These are phyloP conservation scores for Groenewaldozyma sp. DNA, from an alignment of 1,139 yeast species.

Conservation along the genomic window DNA sequence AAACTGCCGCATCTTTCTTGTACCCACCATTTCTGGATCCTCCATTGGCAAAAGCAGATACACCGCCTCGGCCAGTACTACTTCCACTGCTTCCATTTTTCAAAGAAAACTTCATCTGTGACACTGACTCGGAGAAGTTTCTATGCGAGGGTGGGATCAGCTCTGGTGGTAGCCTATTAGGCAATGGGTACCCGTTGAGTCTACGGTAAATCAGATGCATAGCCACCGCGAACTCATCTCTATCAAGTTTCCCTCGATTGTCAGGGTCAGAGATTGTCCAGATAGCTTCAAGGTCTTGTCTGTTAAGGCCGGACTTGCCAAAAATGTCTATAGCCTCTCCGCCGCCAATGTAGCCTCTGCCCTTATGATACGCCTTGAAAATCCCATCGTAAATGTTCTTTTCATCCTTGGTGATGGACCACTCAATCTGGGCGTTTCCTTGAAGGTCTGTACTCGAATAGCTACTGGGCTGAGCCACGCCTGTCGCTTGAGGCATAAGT, in stretches of 20 bases:
- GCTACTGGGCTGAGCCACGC: neutral
- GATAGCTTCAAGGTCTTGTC: conserved; percentile 77
- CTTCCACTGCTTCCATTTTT: conserved; percentile 24
- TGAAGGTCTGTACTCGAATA: conserved; percentile 25
- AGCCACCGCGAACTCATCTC: conserved; percentile 86
- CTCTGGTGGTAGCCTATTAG: conserved; percentile 47
- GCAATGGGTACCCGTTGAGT: conserved; percentile 69
- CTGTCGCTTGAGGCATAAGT: conserved; percentile 56
- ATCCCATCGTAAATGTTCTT: conserved; percentile 79
- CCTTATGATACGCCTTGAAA: conserved; percentile 77
- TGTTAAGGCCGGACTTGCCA: conserved; percentile 79
- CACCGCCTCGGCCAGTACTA: conserved; percentile 15
- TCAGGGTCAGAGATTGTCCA: conserved; percentile 95
- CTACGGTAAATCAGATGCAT: conserved; percentile 85
- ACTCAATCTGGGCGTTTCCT: conserved; percentile 34
- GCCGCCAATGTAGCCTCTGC: conserved; percentile 67
- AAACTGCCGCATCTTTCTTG: conserved; percentile 44
- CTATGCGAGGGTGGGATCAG: conserved; percentile 79
- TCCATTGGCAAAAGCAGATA: conserved; percentile 19
- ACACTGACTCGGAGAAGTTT: conserved; percentile 38
- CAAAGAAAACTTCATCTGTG: conserved; percentile 42
- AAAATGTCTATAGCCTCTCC: conserved; percentile 77
- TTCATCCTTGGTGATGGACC: conserved; percentile 83
- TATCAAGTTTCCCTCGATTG: conserved; percentile 73
- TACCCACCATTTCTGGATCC: conserved; percentile 31